These are phyloP conservation scores for Xylaria intraflava DNA, from an alignment of 495 filamentous ascomycete species.

Conservation along the genomic window DNA sequence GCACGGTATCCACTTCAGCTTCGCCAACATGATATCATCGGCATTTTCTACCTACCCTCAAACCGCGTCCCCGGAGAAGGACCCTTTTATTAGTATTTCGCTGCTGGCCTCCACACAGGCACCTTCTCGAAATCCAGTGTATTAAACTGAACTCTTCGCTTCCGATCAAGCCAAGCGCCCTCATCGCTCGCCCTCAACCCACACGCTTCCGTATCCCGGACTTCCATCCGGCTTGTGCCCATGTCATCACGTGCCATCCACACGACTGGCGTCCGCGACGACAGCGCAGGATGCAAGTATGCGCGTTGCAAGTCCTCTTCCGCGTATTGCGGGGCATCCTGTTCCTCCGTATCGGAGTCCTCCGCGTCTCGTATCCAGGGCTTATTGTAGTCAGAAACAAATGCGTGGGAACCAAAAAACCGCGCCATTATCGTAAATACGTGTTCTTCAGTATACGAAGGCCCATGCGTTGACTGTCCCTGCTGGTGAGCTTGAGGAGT, in stretches of 20 bases:
- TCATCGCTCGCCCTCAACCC: constrained; percentile 48
- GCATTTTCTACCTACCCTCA: too few relatives aligned
- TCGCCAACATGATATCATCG: too few relatives aligned
- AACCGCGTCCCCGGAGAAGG: too few relatives aligned
- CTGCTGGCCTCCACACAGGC: constrained; percentile 60
- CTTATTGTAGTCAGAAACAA: constrained; percentile 19
- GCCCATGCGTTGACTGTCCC: constrained; percentile 13
- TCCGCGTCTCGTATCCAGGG: constrained; percentile 26
- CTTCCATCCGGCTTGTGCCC: constrained; percentile 57
- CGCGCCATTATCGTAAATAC: constrained; percentile 15
- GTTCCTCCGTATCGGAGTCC: constrained; percentile 49
- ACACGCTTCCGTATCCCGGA: constrained; percentile 26
- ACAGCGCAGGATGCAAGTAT: constrained; percentile 64
- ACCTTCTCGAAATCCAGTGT: constrained; percentile 41
- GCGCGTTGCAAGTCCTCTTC: constrained; percentile 50
- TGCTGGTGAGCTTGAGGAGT: constrained; percentile 9
- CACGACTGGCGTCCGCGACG: constrained; percentile 49
- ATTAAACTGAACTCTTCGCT: constrained; percentile 51
- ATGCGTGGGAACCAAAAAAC: constrained; percentile 22
- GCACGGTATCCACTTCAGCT: too few relatives aligned
- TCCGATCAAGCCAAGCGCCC: constrained; percentile 58
- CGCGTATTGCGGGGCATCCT: constrained; percentile 40
- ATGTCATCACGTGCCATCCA: constrained; percentile 67
- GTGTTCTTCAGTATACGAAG: constrained; percentile 17
- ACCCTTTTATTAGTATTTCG: constrained; percentile 21